Evolutionary conservation across 768 basidiomycete genomes (phyloP), one percentile per base, ranked within the genome.

Genomic region (Lactarius sanguifluus): DNA sequence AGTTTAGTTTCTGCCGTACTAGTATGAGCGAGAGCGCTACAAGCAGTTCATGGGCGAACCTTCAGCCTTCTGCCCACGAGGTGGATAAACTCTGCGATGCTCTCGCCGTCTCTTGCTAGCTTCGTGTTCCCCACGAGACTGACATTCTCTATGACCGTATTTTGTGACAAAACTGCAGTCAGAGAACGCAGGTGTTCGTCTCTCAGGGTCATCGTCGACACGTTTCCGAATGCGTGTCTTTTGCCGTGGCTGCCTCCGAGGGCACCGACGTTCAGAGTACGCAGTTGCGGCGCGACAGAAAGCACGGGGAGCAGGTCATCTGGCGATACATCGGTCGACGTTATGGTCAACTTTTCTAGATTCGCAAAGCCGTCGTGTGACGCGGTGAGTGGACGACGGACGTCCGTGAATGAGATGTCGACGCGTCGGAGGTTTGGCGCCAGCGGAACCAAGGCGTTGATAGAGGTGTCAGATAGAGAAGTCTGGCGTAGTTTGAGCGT

Each of bases 101-200:
- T 75, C 3, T 77, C 71, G 9, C 76, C 72, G 57, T 69, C 64
- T 69, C 71, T 56, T 8, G 85, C 85, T 20, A 91, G 72, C 65
- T 86, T 88, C 6, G 79, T 78, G 71, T 90, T 91, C 8, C 85
- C 85, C 8, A 87, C 87, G 9, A 91, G 76, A 71, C 76, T 90
- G 58, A 91, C 64, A 65, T 77, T 80, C 62, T 86, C 83, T 30
- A 91, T 75, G 28, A 73, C 66, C 13, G 68, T 50, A 66, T 76
- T 80, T 0, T 66, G 59, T 25, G 73, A 74, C 45, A 88, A 71
- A 23, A 76, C 64, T 5, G 76, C 75, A 7, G 84, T 83, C 50
- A 89, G 75, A 23, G 73, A 73, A 8, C 62, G 66, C 36, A 90
- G 80, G 0, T 73, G 75, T 10, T 77, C 73, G 73, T 89, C 86